Conservation (phyloP, 1,284 basidiomycete species). For the Ustilago trichophora region DNA sequence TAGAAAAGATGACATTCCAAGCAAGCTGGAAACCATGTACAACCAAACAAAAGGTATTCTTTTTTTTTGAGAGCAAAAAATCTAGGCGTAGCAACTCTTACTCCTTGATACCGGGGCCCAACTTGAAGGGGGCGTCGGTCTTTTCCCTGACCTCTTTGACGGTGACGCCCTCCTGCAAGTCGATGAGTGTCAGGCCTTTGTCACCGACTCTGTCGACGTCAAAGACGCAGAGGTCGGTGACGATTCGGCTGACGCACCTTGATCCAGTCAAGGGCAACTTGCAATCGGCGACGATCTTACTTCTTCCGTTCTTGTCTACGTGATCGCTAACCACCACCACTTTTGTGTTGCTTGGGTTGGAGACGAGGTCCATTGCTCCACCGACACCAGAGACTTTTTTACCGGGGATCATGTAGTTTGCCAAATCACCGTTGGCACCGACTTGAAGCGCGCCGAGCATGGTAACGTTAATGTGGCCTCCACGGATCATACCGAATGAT, state of each 20-base stretch:
- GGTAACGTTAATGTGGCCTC: slow-evolving; percentile 89
- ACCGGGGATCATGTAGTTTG: slow-evolving; percentile 97
- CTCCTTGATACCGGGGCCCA: slow-evolving; percentile 35
- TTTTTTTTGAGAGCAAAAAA: too few species aligned
- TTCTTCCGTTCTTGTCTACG: slow-evolving; percentile 84
- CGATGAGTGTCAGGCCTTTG: slow-evolving; percentile 79
- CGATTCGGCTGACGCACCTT: slow-evolving; percentile 83
- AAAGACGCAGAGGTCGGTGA: slow-evolving; percentile 90
- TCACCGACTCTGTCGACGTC: slow-evolving; percentile 77
- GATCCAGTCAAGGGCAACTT: slow-evolving; percentile 86
- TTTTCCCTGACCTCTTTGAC: slow-evolving; percentile 84
- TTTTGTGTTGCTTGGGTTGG: slow-evolving; percentile 48
- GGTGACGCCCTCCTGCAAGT: slow-evolving; percentile 82
- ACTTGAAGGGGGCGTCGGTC: slow-evolving; percentile 80
- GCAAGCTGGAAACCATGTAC: neutral
- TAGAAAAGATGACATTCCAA: too few species aligned
- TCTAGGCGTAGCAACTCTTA: neutral
- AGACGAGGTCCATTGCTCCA: slow-evolving; percentile 84
- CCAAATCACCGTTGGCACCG: slow-evolving; percentile 89
- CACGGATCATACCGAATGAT: slow-evolving; percentile 95
- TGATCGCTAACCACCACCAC: slow-evolving; percentile 87
- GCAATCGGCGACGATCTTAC: slow-evolving; percentile 86
- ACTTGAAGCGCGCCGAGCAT: slow-evolving; percentile 95
- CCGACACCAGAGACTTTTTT: slow-evolving; percentile 83
- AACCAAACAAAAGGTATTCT: too few species aligned